Percentiles rank a stretch among this genome's conserved stretches.
Evolutionary conservation across 345 rosid species (phyloP).

Genomic region (Ricinus communis): DNA sequence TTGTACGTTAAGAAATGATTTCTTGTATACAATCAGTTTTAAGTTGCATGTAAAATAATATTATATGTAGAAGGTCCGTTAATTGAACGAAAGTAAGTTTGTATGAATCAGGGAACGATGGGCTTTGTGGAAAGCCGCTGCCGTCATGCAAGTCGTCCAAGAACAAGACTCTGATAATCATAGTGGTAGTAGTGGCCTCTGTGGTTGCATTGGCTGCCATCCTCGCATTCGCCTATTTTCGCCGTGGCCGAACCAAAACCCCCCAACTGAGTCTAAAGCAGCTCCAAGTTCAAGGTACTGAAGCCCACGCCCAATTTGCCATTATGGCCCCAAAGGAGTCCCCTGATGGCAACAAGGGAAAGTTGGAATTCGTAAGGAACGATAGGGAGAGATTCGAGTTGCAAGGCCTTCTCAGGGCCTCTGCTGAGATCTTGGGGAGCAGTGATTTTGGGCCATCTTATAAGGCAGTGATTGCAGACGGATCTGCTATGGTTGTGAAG

Average conservation of each 20-base stretch:
- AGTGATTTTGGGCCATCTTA: conserved; percentile 79
- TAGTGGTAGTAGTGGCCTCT: conserved; percentile 25
- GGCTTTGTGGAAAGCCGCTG: conserved; percentile 69
- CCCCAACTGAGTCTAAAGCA: conserved; percentile 27
- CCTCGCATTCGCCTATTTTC: conserved; percentile 8
- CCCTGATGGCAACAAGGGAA: conserved; percentile 31
- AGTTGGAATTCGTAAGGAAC: conserved; percentile 51
- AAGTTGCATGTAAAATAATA: no score
- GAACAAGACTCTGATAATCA: conserved; percentile 31
- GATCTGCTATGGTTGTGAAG: conserved; percentile 69
- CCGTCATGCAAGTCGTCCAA: conserved; percentile 48
- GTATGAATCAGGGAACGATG: conserved; percentile 51
- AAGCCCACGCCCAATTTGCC: conserved; percentile 29
- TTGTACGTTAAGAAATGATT: no score
- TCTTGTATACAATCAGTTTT: no score
- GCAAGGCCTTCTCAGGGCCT: conserved; percentile 75
- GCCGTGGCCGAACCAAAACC: conserved; percentile 14
- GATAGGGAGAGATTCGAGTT: conserved; percentile 60
- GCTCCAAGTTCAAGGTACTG: conserved; percentile 21
- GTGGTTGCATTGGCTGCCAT: conserved; percentile 26
- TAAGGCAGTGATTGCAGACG: conserved; percentile 58
- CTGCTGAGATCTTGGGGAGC: conserved; percentile 78
- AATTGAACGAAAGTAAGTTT: neutral
- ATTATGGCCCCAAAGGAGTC: conserved; percentile 24
- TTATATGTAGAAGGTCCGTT: no score